These are phyloP conservation scores for Nicotiana knightiana DNA, from an alignment of 257 asterid species.

Conservation along the genomic window DNA sequence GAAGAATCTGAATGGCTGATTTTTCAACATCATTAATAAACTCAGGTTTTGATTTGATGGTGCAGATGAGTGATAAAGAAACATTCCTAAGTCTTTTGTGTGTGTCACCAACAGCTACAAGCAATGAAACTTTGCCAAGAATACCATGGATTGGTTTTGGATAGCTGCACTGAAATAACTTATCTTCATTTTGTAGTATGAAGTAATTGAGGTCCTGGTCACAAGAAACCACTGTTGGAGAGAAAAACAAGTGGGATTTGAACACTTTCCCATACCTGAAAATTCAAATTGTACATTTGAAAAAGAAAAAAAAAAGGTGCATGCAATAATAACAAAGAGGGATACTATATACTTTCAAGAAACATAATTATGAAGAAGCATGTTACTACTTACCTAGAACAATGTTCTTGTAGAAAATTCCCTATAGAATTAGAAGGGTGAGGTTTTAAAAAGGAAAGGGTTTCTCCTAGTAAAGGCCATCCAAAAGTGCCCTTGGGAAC, in stretches of 20 bases:
- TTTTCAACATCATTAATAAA: slow-evolving; percentile 52
- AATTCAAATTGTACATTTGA: neutral
- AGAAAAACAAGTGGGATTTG: slow-evolving; percentile 62
- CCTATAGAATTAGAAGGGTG: slow-evolving; percentile 66
- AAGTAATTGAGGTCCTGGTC: slow-evolving; percentile 68
- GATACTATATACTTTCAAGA: neutral
- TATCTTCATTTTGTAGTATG: slow-evolving; percentile 63
- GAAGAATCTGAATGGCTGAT: slow-evolving; percentile 37
- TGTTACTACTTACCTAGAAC: slow-evolving; percentile 45
- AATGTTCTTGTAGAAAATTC: slow-evolving; percentile 49
- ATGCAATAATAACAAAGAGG: neutral
- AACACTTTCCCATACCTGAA: slow-evolving; percentile 71
- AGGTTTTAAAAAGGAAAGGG: slow-evolving; percentile 60
- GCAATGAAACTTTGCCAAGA: slow-evolving; percentile 57
- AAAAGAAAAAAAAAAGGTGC: no score
- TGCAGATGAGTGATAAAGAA: slow-evolving; percentile 55
- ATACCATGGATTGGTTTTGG: slow-evolving; percentile 75
- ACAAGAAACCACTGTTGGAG: slow-evolving; percentile 72
- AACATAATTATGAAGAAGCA: neutral
- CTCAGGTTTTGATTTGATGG: slow-evolving; percentile 54
- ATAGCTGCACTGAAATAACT: slow-evolving; percentile 59
- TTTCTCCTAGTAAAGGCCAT: slow-evolving; percentile 73
- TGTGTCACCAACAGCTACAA: slow-evolving; percentile 58
- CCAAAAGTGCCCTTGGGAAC: slow-evolving; percentile 64
- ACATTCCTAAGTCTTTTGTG: slow-evolving; percentile 64